These are phyloP conservation scores for Nelumbo lutea DNA, from an alignment of 164 flowering plant species.

Conservation along the genomic window DNA sequence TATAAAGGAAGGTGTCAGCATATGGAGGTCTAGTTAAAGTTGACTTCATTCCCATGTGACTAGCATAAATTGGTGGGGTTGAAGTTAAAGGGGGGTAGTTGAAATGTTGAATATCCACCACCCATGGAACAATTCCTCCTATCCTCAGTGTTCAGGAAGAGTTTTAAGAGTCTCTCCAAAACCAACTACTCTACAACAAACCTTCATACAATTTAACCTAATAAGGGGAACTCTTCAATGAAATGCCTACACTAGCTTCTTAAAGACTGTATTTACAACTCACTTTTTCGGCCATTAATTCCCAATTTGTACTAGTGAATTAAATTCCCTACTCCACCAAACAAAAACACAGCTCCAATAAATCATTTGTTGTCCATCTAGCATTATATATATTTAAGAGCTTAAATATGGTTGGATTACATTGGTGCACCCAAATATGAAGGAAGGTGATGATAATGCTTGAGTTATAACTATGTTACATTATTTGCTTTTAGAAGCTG, in stretches of 20 bases:
- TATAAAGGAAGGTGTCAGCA: background rate
- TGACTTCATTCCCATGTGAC: slow-evolving; percentile 9
- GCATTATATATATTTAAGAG: too few relatives aligned
- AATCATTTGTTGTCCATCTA: too few relatives aligned
- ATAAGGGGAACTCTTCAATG: background rate
- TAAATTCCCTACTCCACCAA: background rate
- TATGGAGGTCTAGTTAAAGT: slow-evolving; percentile 1
- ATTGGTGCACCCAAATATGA: too few relatives aligned
- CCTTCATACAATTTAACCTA: background rate
- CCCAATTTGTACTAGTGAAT: background rate
- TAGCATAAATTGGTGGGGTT: slow-evolving; percentile 14
- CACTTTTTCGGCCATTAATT: background rate
- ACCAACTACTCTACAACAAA: slow-evolving; percentile 7
- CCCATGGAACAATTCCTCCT: background rate
- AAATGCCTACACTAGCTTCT: background rate
- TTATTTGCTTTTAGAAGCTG: too few relatives aligned
- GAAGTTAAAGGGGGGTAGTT: slow-evolving; percentile 15
- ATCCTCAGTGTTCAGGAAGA: background rate
- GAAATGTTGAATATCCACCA: slow-evolving; percentile 5
- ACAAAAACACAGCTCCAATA: too few relatives aligned
- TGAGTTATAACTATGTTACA: too few relatives aligned
- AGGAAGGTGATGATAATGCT: too few relatives aligned
- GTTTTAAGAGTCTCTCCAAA: background rate
- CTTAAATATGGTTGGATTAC: too few relatives aligned
- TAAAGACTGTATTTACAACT: background rate